phyloP scores from a whole-genome alignment of 495 filamentous ascomycete genomes.

The Margaritispora aquatica region DNA sequence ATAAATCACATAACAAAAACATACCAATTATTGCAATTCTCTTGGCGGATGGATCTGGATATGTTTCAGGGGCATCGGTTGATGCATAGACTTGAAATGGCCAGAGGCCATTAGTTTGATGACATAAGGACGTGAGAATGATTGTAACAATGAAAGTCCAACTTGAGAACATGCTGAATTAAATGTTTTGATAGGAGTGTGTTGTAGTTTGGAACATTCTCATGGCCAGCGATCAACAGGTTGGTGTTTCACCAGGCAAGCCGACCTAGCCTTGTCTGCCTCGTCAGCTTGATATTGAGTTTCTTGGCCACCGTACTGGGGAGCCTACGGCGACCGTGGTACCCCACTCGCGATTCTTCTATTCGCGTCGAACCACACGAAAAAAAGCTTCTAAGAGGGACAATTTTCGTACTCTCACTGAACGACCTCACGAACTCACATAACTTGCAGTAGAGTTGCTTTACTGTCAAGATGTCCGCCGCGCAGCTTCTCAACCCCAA shows the following conservation, averaged over 20 bases:
- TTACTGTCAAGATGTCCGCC: constrained; percentile 61
- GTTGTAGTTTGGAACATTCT: neutral
- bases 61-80: neutral
- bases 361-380: constrained; percentile 11
- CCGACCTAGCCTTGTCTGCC: constrained; percentile 9
- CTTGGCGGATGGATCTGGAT: constrained; percentile 5
- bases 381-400: constrained; percentile 15
- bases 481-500: constrained; percentile 97
- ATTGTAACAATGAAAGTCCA: constrained; percentile 18
- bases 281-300: neutral
- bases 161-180: constrained; percentile 19
- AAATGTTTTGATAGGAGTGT: neutral
- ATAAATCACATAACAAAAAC: constrained; percentile 1
- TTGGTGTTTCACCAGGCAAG: neutral
- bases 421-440: neutral
- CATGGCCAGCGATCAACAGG: neutral
- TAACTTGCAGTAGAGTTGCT: neutral
- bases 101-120: constrained; percentile 15
- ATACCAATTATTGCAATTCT: constrained; percentile 26
- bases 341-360: constrained; percentile 8
- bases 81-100: constrained; percentile 14
- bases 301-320: constrained; percentile 7
- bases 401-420: neutral
- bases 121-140: constrained; percentile 8
- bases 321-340: neutral